These are phyloP conservation scores for Candida vartiovaarae DNA, from an alignment of 805 yeast genomes.

Conservation along the genomic window DNA sequence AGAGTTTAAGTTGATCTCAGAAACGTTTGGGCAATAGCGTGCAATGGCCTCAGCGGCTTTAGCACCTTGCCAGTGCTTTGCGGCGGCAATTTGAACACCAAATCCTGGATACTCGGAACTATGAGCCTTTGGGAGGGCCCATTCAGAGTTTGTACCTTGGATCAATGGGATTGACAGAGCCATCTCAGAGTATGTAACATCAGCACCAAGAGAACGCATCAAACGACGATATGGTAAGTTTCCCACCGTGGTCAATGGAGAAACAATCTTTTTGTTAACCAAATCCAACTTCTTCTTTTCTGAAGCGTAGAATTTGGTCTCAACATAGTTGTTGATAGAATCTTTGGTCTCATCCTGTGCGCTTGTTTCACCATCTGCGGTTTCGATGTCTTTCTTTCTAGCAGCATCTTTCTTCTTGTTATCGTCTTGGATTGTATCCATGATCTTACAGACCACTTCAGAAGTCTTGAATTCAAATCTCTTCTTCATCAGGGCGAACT, in stretches of 20 bases:
- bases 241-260: constrained; percentile 97
- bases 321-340: constrained; percentile 50
- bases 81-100: constrained; percentile 89
- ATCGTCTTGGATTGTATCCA: constrained; percentile 48
- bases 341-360: constrained; percentile 24
- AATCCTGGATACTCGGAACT: constrained; percentile 74
- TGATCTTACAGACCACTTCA: constrained; percentile 49
- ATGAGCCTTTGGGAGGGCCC: constrained; percentile 96
- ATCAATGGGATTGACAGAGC: constrained; percentile 79
- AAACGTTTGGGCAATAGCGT: constrained; percentile 49
- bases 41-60: constrained; percentile 82
- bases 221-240: constrained; percentile 91
- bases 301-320: constrained; percentile 66
- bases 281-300: constrained; percentile 77
- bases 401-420: constrained; percentile 29
- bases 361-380: constrained; percentile 7
- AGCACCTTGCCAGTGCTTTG: constrained; percentile 89
- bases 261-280: constrained; percentile 72
- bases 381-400: constrained; percentile 21
- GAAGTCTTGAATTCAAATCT: constrained; percentile 52
- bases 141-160: constrained; percentile 88
- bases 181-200: constrained; percentile 93
- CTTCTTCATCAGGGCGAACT: constrained; percentile 37
- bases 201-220: constrained; percentile 88
- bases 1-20: constrained; percentile 85